Percentiles rank a stretch among this genome's conserved stretches.
phyloP scores from a whole-genome alignment of 495 filamentous ascomycete genomes.

The Articulospora tetracladia region DNA sequence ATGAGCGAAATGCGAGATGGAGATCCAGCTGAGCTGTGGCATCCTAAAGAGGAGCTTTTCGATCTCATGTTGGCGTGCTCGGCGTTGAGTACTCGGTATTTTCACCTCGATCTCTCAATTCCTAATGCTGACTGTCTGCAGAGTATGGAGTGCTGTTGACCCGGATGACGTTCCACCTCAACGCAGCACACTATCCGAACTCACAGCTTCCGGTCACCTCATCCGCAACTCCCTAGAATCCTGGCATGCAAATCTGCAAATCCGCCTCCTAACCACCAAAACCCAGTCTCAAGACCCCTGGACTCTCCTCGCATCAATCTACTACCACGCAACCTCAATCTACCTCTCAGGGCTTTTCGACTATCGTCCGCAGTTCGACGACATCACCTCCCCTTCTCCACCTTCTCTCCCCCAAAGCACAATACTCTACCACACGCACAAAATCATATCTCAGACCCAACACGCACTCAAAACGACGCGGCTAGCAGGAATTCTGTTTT shows the following conservation, averaged over 20 bases:
- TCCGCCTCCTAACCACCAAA: neutral
- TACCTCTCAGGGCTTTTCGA: constrained; percentile 23
- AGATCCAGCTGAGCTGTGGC: neutral
- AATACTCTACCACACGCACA: constrained; percentile 9
- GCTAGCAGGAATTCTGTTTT: constrained; percentile 13
- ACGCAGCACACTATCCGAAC: neutral
- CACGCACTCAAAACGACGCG: constrained; percentile 6
- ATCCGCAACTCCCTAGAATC: neutral
- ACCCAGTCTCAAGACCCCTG: neutral
- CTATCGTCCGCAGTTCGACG: constrained; percentile 5
- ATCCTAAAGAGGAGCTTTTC: constrained; percentile 21
- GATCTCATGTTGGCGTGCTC: constrained; percentile 19
- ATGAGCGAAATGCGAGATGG: constrained; percentile 6
- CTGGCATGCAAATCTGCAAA: constrained; percentile 4
- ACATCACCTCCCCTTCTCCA: neutral
- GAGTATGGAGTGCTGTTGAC: neutral
- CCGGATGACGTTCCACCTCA: neutral
- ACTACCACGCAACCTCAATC: constrained; percentile 16
- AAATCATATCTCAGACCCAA: constrained; percentile 3
- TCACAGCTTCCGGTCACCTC: constrained; percentile 9
- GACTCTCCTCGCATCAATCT: constrained; percentile 9
- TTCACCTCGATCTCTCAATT: neutral
- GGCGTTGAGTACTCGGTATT: constrained; percentile 8
- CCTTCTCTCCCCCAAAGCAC: neutral
- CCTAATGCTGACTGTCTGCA: neutral